phyloP scores from a whole-genome alignment of 2,329 filamentous ascomycete species.

The Xylariaceae sp. region DNA sequence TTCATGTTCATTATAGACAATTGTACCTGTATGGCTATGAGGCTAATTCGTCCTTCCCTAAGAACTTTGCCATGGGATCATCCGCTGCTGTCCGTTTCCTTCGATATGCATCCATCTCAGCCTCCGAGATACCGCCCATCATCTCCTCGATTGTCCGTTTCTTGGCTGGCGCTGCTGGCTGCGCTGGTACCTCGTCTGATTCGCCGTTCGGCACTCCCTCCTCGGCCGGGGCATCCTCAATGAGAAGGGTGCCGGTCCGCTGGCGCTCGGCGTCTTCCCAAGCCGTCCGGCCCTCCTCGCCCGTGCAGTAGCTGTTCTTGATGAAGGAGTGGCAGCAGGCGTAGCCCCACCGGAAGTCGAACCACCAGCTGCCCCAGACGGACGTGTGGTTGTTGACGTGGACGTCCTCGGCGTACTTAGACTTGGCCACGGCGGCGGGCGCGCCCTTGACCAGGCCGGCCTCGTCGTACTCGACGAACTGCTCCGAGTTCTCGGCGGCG shows the following conservation, averaged over 20 bases:
- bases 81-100: constrained; percentile 64
- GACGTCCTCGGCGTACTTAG: constrained; percentile 87
- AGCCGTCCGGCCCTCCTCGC: constrained; percentile 75
- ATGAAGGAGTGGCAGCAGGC: constrained; percentile 87
- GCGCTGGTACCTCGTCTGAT: constrained; percentile 13
- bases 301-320: constrained; percentile 97
- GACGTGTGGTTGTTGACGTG: constrained; percentile 84
- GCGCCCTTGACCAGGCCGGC: constrained; percentile 83
- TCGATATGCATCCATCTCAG: constrained; percentile 80
- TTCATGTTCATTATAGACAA: constrained; percentile 14
- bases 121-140: constrained; percentile 68
- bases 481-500: constrained; percentile 74
- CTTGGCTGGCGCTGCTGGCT: constrained; percentile 34
- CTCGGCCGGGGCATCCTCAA: constrained; percentile 21
- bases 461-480: constrained; percentile 92
- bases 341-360: constrained; percentile 91
- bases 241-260: constrained; percentile 38
- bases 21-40: constrained; percentile 20
- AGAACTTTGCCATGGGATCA: constrained; percentile 79
- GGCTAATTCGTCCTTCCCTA: constrained; percentile 65
- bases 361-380: constrained; percentile 98
- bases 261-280: constrained; percentile 68
- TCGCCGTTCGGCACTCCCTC: constrained; percentile 16
- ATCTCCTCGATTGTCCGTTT: constrained; percentile 76
- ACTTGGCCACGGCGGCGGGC: constrained; percentile 67